Evolutionary conservation across 306 rosid species (phyloP), one percentile per base, ranked within the genome.

Genomic region (Lathyrus tuberosus): DNA sequence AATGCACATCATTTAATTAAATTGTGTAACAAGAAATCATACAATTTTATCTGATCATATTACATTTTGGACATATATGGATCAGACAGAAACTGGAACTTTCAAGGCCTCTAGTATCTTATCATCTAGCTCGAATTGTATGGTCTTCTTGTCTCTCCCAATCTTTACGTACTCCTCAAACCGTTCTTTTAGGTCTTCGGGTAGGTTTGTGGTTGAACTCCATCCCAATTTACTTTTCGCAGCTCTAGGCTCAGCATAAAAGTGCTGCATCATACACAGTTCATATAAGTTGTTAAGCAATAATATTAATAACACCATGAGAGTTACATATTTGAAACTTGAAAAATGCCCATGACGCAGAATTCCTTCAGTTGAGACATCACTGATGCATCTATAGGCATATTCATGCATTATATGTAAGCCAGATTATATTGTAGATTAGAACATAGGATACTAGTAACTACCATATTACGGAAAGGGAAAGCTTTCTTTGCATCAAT

Each of bases 241-340:
- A 58, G 97, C 97, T 84, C 96, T 90, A 22, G 99, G 97, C 59
- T 94, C 97, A 3, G 99, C 92, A 62, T 88, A 91, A 82, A 94
- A 91, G 84, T 94, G 97, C 97, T 88, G 92, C 89, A 79, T 60
- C 60, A 71, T 42, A 54, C 64, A 65, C 5, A 40, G 31, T 73
- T 40, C 10, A 54, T 30, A 49, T 48, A 24, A 54, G 41, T 65
- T 33, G 63, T 69, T 15, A 61, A 61, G 14, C 46, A 16, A 15
- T 30, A 41, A 76, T 8, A 40, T 35, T 35, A 35, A 35, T 35
- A 35, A 35, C 10, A 62, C 51, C 17, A 69, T 28, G 31, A 67
- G 17, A 38, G 14, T 35, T 43, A 28, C 6, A 51, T 13, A 42
- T 65, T 5, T 6, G 40, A 51, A 48, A 20, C 41, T n/a, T 62